These are phyloP conservation scores for Fusarium mexicanum DNA, from an alignment of 2,329 filamentous ascomycete species.

Conservation along the genomic window DNA sequence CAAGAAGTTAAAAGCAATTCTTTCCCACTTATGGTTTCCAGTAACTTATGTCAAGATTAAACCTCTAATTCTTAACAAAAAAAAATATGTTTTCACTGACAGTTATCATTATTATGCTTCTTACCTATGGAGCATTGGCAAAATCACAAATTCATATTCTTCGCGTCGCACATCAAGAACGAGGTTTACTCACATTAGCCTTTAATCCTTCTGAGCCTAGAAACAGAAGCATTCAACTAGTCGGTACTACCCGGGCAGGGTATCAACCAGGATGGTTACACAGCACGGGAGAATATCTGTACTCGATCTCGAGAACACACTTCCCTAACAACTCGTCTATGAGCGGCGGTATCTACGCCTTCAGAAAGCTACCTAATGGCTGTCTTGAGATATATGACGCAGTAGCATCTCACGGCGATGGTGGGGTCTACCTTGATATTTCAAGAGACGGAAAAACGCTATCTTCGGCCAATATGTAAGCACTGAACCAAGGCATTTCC, in stretches of 20 bases:
- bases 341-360: neutral
- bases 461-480: neutral
- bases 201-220: neutral
- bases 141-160: neutral
- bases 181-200: neutral
- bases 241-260: neutral
- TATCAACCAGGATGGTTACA: neutral
- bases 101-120: accelerated
- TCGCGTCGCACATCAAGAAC: neutral
- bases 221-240: neutral
- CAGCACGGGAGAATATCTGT: neutral
- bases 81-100: neutral
- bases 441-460: neutral
- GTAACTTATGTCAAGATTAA: accelerated
- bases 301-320: neutral
- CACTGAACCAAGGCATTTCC: neutral
- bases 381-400: neutral
- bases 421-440: neutral
- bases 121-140: neutral
- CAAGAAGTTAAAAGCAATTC: accelerated
- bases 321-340: neutral
- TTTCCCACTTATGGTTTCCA: accelerated
- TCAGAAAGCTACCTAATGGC: neutral
- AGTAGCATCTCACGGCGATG: neutral
- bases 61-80: accelerated